Evolutionary conservation across 192 early-diverging fungal genomes (phyloP).

Genomic region (Mortierella alpina): DNA sequence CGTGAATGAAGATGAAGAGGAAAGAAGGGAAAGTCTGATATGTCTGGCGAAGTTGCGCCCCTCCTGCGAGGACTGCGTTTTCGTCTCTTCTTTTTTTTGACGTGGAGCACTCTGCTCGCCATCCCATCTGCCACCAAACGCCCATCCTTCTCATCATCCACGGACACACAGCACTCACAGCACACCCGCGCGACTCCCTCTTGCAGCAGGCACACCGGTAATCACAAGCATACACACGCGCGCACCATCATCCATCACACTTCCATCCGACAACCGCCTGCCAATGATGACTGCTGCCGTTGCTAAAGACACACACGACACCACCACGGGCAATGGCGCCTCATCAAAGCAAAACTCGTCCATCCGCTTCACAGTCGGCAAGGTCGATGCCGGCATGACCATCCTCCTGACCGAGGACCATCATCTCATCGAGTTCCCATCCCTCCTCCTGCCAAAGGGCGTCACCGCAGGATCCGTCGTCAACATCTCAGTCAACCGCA

Average conservation of each 20-base stretch:
- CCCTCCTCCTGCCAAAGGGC: conserved; percentile 93
- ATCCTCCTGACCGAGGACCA: conserved; percentile 97
- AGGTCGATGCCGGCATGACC: conserved; percentile 95
- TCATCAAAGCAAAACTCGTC: conserved; percentile 53
- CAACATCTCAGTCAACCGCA: conserved; percentile 94
- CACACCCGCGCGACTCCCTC: not conserved
- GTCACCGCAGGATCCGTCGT: conserved; percentile 95
- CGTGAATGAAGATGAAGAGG: not conserved
- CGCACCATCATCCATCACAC: not conserved
- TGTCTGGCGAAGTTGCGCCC: too few species aligned
- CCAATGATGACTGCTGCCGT: conserved; percentile 42
- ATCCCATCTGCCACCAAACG: too few species aligned
- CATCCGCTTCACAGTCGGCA: conserved; percentile 90
- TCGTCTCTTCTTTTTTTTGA: not conserved
- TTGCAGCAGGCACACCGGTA: not conserved
- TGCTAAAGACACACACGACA: conserved; percentile 18
- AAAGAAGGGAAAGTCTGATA: too few species aligned
- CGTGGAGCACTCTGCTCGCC: not conserved
- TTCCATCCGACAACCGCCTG: conserved; percentile 1
- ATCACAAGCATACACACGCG: not conserved
- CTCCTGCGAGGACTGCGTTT: not conserved
- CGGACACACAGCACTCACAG: not conserved
- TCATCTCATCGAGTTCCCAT: conserved; percentile 98
- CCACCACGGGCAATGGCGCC: not conserved
- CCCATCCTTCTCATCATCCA: not conserved